A percentile compares a stretch with the other conserved stretches of the same genome.
Conservation (phyloP, 2,329 filamentous ascomycete species). For the Hyphodiscus sp. region DNA sequence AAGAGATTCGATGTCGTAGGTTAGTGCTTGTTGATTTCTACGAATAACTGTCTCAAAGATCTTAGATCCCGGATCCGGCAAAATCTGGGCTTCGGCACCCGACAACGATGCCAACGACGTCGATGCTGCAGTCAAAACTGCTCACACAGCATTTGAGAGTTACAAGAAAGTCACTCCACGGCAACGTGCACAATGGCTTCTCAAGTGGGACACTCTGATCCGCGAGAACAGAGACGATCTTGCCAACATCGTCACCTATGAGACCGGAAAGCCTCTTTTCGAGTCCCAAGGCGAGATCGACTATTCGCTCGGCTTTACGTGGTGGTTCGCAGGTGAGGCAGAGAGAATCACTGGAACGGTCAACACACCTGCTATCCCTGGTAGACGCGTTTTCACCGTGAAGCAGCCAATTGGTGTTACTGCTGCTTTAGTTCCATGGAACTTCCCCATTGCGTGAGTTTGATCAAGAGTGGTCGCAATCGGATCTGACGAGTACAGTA, state of each 20-base stretch:
- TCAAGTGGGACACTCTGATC: conserved; percentile 61
- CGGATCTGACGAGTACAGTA: conserved; percentile 12
- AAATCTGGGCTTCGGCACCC: conserved; percentile 37
- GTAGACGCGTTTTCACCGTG: conserved; percentile 61
- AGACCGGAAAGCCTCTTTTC: conserved; percentile 46
- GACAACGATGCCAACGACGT: conserved; percentile 49
- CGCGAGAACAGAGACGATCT: conserved; percentile 55
- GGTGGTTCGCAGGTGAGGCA: conserved; percentile 55
- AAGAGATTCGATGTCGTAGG: conserved; percentile 51
- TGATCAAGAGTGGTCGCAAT: not conserved
- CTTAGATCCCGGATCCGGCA: conserved; percentile 40
- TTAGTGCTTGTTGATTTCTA: conserved; percentile 18
- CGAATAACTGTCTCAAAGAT: not conserved
- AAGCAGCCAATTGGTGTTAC: conserved; percentile 69
- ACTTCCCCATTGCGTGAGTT: conserved; percentile 55
- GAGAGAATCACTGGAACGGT: conserved; percentile 57
- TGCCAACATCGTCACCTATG: conserved; percentile 55
- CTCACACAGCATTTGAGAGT: conserved; percentile 52
- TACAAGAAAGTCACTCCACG: conserved; percentile 56
- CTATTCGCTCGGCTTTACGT: conserved; percentile 45
- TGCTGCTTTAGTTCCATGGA: conserved; percentile 66
- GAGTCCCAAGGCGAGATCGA: conserved; percentile 47
- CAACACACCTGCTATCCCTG: conserved; percentile 51
- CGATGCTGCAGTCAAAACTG: conserved; percentile 50
- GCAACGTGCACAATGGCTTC: conserved; percentile 52